phyloP scores from a whole-genome alignment of 1,139 yeast species.

The Lodderomyces metapsilosis region DNA sequence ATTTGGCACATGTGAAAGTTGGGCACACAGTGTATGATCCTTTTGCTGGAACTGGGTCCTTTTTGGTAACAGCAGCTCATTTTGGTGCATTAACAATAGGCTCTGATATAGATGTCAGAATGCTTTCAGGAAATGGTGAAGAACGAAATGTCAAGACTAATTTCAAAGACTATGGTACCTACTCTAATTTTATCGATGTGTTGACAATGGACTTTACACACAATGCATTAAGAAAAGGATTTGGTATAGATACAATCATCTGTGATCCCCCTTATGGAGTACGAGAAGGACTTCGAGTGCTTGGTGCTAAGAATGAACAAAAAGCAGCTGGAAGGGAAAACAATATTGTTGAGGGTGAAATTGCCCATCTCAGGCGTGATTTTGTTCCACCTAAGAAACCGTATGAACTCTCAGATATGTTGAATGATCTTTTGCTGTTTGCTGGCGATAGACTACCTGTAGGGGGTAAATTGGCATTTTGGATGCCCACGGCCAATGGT shows the following conservation, averaged over 20 bases:
- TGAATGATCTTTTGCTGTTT: slow-evolving; percentile 74
- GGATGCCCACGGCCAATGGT: slow-evolving; percentile 98
- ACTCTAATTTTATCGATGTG: slow-evolving; percentile 64
- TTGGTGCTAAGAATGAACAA: slow-evolving; percentile 73
- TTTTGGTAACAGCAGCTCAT: slow-evolving; percentile 82
- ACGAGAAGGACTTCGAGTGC: slow-evolving; percentile 89
- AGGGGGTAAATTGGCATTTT: slow-evolving; percentile 81
- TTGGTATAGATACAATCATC: slow-evolving; percentile 74
- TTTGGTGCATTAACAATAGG: slow-evolving; percentile 83
- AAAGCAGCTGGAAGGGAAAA: slow-evolving; percentile 65
- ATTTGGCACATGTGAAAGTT: slow-evolving; percentile 70
- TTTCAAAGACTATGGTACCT: slow-evolving; percentile 71
- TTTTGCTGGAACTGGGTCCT: slow-evolving; percentile 95
- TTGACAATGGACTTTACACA: slow-evolving; percentile 94
- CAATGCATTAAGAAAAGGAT: slow-evolving; percentile 65
- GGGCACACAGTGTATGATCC: slow-evolving; percentile 86
- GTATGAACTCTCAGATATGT: slow-evolving; percentile 70
- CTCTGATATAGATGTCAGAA: slow-evolving; percentile 87
- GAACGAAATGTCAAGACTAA: slow-evolving; percentile 55
- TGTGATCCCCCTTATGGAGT: slow-evolving; percentile 99
- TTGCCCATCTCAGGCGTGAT: slow-evolving; percentile 75
- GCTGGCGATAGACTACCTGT: slow-evolving; percentile 69
- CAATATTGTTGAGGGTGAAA: slow-evolving; percentile 70
- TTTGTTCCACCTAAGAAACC: slow-evolving; percentile 94
- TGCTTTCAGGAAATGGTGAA: slow-evolving; percentile 70